Base-by-base conservation (phyloP, 306 rosid genomes). In the Trifolium subterraneum region DNA sequence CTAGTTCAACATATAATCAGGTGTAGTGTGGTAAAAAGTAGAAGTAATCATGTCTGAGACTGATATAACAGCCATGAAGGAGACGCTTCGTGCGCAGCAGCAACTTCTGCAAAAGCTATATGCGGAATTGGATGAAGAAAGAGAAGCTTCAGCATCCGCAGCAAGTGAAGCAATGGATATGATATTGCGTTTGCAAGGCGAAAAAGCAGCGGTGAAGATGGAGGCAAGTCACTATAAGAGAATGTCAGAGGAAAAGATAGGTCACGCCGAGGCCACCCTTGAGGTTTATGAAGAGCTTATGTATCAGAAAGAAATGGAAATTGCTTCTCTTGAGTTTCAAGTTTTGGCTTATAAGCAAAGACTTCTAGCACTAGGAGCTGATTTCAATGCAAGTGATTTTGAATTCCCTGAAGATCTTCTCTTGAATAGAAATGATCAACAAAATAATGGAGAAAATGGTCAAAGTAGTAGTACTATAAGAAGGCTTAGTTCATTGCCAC, bases 151-250 rank as follows among this genome's bases (percentile, higher is more conserved):
- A 0, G 86, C 99, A 36, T 72, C 88, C 1, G 96, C 99, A 25
- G 90, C 97, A 3, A 88, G 89, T 50, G 99, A 95, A 84, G 92
- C 99, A 29, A 72, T 95, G 61, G 93, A 96, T 19, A 92, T 95
- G 97, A 95, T 95, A 55, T 74, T 92, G 70, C 93, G 98, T 18
- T 60, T 95, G 85, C 99, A 95, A 85, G 99, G 90, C 8, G 99
- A 95, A 61, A 95, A 95, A 45, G 96, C 99, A 6, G 96, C 96
- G 3, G 83, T 88, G 84, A 89, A 90, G 86, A 88, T 92, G 99
- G 99, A 92, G 76, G 90, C 98, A 5, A 90, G 75, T 72, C 99
- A 95, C 20, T 95, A 90, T 73, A 92, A 87, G 86, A 95, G 96
- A 86, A 68, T 92, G 88, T 86, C 97, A 2, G 99, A 95, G 88